These are phyloP conservation scores for Ambrosiella beaveri DNA, from an alignment of 2,329 filamentous ascomycete genomes.

Conservation along the genomic window DNA sequence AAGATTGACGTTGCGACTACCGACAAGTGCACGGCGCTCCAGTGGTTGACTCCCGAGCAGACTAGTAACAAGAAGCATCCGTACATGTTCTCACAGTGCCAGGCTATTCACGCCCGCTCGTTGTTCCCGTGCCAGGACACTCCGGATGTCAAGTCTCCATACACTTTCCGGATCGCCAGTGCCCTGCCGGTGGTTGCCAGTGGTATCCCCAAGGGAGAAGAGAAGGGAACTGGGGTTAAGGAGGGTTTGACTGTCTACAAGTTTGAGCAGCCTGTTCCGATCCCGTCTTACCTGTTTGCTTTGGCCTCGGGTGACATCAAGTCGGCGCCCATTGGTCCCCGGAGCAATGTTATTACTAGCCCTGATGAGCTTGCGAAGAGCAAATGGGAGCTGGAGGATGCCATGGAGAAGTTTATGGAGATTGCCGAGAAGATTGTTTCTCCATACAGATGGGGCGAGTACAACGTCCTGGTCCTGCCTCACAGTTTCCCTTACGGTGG, in stretches of 20 bases:
- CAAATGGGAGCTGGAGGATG: constrained; percentile 79
- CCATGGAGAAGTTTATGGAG: constrained; percentile 84
- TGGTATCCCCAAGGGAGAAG: constrained; percentile 43
- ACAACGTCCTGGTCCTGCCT: constrained; percentile 82
- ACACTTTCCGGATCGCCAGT: constrained; percentile 74
- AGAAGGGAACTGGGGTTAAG: constrained; percentile 27
- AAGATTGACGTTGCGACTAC: constrained; percentile 66
- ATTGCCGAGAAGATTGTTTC: constrained; percentile 68
- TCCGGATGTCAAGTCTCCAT: constrained; percentile 91
- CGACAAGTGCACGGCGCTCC: constrained; percentile 72
- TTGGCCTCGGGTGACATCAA: constrained; percentile 73
- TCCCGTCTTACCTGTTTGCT: constrained; percentile 90
- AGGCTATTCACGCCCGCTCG: constrained; percentile 86
- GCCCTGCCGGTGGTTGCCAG: constrained; percentile 82
- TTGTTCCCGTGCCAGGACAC: constrained; percentile 96
- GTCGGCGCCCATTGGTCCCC: constrained; percentile 69
- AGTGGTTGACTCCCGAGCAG: constrained; percentile 88
- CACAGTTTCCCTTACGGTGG: constrained; percentile 81
- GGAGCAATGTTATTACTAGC: constrained; percentile 70
- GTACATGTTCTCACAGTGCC: constrained; percentile 96
- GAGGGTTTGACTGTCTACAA: constrained; percentile 51
- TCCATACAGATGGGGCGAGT: constrained; percentile 84
- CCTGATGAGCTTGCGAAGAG: constrained; percentile 71
- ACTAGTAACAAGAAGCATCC: constrained; percentile 91
- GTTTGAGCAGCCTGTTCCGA: constrained; percentile 82